Evolutionary conservation across 805 yeast species (phyloP).

Genomic region (Kluyveromyces starmeri): DNA sequence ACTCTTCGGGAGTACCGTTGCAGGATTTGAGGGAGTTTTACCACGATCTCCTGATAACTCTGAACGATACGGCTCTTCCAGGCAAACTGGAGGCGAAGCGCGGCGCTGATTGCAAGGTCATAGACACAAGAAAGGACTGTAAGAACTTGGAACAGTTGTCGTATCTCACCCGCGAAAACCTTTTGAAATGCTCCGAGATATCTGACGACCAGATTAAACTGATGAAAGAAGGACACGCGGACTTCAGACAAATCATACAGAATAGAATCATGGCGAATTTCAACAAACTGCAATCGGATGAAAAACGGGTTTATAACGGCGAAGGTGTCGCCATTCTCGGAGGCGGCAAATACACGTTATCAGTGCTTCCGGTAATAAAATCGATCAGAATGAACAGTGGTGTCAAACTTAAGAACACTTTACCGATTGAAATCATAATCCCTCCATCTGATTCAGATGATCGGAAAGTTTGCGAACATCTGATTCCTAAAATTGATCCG

Average conservation of each 20-base stretch:
- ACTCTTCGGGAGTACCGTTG: no score
- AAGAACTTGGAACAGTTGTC: constrained; percentile 16
- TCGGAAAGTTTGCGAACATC: constrained; percentile 46
- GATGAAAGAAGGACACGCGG: constrained; percentile 15
- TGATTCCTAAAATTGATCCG: constrained; percentile 46
- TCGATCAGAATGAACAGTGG: constrained; percentile 42
- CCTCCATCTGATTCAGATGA: constrained; percentile 56
- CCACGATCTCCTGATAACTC: constrained; percentile 16
- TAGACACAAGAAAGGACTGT: constrained; percentile 16
- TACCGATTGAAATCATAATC: constrained; percentile 72
- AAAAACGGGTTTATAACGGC: constrained; percentile 30
- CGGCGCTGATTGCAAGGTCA: constrained; percentile 13
- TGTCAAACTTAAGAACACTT: constrained; percentile 33
- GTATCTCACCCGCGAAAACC: constrained; percentile 14
- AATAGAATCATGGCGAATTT: constrained; percentile 13
- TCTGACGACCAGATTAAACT: constrained; percentile 11
- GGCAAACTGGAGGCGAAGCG: constrained; percentile 16
- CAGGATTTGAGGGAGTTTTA: constrained; percentile 15
- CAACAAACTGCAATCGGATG: background rate
- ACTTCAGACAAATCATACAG: constrained; percentile 12
- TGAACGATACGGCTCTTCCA: constrained; percentile 18
- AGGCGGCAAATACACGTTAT: constrained; percentile 71
- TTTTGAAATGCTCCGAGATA: constrained; percentile 20
- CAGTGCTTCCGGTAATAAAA: constrained; percentile 55
- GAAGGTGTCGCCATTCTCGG: constrained; percentile 53